Percentiles rank a stretch among this genome's conserved stretches.
Conservation (phyloP, 306 rosid genomes). For the Castanospermum australe region DNA sequence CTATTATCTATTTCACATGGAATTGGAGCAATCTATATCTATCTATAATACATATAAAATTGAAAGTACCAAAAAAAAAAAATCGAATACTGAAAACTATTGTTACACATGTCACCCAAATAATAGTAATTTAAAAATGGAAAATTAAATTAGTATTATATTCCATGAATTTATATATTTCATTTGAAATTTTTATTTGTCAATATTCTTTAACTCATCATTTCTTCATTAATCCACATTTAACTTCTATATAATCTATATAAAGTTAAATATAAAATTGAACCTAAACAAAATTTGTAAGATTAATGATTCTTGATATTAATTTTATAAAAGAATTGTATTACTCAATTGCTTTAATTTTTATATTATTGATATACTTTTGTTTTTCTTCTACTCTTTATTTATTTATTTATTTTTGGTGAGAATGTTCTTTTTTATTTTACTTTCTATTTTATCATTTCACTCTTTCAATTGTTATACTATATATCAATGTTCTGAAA, state of each 20-base stretch:
- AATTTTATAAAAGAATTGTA: neutral
- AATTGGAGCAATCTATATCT: neutral
- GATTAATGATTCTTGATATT: neutral
- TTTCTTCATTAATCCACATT: neutral
- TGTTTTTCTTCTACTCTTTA: too few species aligned
- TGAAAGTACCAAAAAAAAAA: too few species aligned
- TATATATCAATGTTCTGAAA: too few species aligned
- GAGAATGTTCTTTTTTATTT: too few species aligned
- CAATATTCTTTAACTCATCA: neutral
- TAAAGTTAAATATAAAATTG: neutral
- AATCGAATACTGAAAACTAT: neutral
- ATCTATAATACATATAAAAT: neutral
- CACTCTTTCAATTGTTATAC: too few species aligned
- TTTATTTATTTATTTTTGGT: too few species aligned
- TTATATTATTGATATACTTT: neutral
- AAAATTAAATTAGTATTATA: neutral
- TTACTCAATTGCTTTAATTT: neutral
- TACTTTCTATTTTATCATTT: too few species aligned
- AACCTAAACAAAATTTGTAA: neutral
- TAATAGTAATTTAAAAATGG: too few species aligned
- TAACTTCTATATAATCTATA: neutral
- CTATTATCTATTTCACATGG: conserved; percentile 1
- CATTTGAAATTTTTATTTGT: neutral
- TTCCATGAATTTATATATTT: neutral
- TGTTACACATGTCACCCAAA: neutral